Base-by-base conservation (phyloP, 306 rosid genomes). In the Datisca glomerata region DNA sequence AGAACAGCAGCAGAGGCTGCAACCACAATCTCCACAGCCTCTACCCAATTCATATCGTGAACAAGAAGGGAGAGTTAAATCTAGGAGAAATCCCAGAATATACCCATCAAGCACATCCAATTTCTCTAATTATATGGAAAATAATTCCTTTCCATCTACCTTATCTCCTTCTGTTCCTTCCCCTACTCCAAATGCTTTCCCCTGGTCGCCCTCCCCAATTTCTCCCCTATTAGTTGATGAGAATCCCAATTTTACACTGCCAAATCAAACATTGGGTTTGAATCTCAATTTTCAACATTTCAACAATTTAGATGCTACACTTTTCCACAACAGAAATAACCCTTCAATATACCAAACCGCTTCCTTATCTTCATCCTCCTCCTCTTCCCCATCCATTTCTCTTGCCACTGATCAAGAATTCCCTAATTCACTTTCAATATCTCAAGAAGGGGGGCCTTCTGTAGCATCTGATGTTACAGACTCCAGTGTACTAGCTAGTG, bases 241-340 rank as follows among this genome's bases (percentile, higher is more conserved):
- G 43, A 76, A 65, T 56, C 71, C 64, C 33, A 63, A 71, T 65
- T 63, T 74, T 53, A 24, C 45, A 21, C 91, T 91, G 46, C 98
- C 98, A 12, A 74, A 60, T 18, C 96, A 73, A 53, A 43, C 98
- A 49, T 55, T 91, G 7, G 98, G 98, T 25, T 58, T 91, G 62
- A 84, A 91, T 61, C 98, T 84, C 55, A 91, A 78, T 61, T 51
- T 91, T 35, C 84, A 83, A 15, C 78, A 80, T 70, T 83, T 89
- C 70, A 63, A 51, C 61, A 68, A 75, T 61, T 45, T 84, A 43
- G 74, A 69, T 12, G 50, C 24, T 2, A 53, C 55, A 32, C 58
- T 64, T 53, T 67, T 57, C 65, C 56, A 74, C 21, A 51, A 52
- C 19, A 60, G n/a, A n/a, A n/a, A 37, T 24, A 52, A 52, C 48